Evolutionary conservation across 148 eudicot genomes (phyloP).

Genomic region (Nepenthes mirabilis): DNA sequence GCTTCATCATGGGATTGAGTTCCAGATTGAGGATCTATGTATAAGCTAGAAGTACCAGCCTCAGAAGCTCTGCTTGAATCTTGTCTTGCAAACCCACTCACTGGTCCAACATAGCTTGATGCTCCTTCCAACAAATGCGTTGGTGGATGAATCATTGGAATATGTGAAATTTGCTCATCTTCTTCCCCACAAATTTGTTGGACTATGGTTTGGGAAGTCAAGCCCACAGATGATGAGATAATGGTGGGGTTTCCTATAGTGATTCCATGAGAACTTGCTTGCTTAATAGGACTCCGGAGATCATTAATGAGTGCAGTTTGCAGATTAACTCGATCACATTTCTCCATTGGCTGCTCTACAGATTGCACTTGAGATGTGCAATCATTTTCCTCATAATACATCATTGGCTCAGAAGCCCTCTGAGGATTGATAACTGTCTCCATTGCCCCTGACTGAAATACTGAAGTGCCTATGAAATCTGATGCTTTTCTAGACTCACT

Average conservation of each 20-base stretch:
- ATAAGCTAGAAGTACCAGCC: constrained; percentile 13
- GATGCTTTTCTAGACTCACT: constrained; percentile 16
- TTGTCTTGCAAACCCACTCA: constrained; percentile 7
- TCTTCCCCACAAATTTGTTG: constrained; percentile 16
- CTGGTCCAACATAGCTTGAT: constrained; percentile 12
- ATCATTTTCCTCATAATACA: constrained; percentile 20
- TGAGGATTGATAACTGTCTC: constrained; percentile 2
- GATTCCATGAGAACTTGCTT: constrained; percentile 11
- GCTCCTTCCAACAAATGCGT: constrained; percentile 14
- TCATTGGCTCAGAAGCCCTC: constrained; percentile 20
- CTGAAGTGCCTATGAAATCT: constrained; percentile 13
- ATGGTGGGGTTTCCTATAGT: constrained; percentile 19
- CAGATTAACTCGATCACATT: constrained; percentile 13
- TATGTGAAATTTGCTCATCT: constrained; percentile 14
- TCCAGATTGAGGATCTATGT: constrained; percentile 7
- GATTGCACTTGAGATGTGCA: constrained; percentile 21
- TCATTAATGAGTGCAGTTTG: constrained; percentile 16
- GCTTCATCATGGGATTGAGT: constrained; percentile 10
- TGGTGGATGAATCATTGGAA: constrained; percentile 16
- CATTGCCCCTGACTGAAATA: constrained; percentile 5
- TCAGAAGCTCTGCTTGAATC: constrained; percentile 11
- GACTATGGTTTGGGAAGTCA: constrained; percentile 16
- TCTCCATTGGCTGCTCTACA: constrained; percentile 20
- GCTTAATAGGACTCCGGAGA: constrained; percentile 12
- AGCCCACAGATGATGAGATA: constrained; percentile 14